A percentile compares a stretch with the other conserved stretches of the same genome.
These are phyloP conservation scores for Zygosaccharomyces sapae DNA, from an alignment of 1,139 yeast species.

Conservation along the genomic window DNA sequence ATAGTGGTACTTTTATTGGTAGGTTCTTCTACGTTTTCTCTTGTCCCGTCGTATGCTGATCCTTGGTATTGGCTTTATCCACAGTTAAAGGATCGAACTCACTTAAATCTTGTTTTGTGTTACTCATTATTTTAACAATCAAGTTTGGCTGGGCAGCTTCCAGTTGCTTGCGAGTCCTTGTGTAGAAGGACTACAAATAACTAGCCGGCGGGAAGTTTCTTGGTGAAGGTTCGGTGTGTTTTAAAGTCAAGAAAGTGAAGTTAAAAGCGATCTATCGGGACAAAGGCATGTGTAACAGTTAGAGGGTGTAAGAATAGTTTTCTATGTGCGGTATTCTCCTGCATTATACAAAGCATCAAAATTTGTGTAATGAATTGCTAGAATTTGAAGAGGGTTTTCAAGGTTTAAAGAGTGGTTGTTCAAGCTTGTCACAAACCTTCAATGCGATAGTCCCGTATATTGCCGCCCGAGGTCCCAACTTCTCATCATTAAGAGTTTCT, in stretches of 20 bases:
- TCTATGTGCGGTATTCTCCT: slow-evolving; percentile 46
- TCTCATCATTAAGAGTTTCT: slow-evolving; percentile 29
- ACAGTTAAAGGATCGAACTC: slow-evolving; percentile 20
- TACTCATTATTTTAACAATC: slow-evolving; percentile 2
- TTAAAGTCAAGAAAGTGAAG: background rate
- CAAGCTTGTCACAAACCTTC: slow-evolving; percentile 23
- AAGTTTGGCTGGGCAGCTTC: background rate
- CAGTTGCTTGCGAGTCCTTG: background rate
- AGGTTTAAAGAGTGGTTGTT: slow-evolving; percentile 18
- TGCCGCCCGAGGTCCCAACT: slow-evolving; percentile 56
- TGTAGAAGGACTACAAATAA: background rate
- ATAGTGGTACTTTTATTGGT: background rate
- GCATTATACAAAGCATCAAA: slow-evolving; percentile 22
- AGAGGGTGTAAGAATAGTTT: background rate
- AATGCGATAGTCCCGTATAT: slow-evolving; percentile 43
- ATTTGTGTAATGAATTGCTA: slow-evolving; percentile 7
- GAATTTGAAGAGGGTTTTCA: slow-evolving; percentile 29
- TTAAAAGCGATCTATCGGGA: background rate
- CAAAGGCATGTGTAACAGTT: background rate
- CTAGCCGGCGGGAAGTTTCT: background rate
- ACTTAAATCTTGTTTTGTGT: slow-evolving; percentile 10
- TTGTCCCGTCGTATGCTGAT: slow-evolving; percentile 1
- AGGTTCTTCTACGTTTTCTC: background rate
- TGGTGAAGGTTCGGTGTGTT: background rate
- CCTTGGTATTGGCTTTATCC: background rate